These are phyloP conservation scores for Lactarius pseudohatsudake DNA, from an alignment of 768 basidiomycete genomes.

Conservation along the genomic window DNA sequence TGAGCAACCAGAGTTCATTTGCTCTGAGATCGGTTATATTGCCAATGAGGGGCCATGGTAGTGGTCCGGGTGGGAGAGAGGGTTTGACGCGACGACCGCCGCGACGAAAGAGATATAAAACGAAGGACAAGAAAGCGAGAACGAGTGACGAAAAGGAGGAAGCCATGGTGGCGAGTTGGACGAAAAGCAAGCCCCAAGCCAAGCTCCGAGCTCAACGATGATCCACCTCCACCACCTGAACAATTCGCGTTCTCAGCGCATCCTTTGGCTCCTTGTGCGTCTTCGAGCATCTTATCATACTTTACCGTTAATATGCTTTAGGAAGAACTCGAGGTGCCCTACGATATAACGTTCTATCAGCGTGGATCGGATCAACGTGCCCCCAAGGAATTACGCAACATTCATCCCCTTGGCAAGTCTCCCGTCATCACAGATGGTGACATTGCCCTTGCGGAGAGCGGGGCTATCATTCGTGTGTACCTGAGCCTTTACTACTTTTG, in stretches of 20 bases:
- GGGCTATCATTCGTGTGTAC: constrained; percentile 44
- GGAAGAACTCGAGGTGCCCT: constrained; percentile 53
- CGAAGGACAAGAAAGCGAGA: constrained; percentile 15
- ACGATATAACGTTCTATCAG: constrained; percentile 45
- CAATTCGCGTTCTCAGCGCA: constrained; percentile 49
- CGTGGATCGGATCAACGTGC: constrained; percentile 36
- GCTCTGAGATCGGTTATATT: constrained; percentile 59
- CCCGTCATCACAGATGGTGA: constrained; percentile 50
- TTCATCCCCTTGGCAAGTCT: constrained; percentile 48
- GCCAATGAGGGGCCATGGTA: constrained; percentile 61
- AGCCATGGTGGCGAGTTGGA: not conserved
- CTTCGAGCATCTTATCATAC: constrained; percentile 30
- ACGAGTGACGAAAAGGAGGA: constrained; percentile 14
- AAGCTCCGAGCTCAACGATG: not conserved
- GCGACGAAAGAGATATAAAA: constrained; percentile 3
- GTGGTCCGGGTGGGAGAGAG: constrained; percentile 65
- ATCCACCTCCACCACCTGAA: constrained; percentile 46
- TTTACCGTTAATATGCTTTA: constrained; percentile 24
- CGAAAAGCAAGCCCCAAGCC: not conserved
- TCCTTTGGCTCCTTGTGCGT: constrained; percentile 47
- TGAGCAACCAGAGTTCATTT: constrained; percentile 66
- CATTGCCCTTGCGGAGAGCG: constrained; percentile 44
- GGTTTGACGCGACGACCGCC: not conserved
- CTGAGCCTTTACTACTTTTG: constrained; percentile 1
- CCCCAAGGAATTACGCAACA: constrained; percentile 39